These are phyloP conservation scores for Trifolium fragiferum DNA, from an alignment of 306 rosid species.

Conservation along the genomic window DNA sequence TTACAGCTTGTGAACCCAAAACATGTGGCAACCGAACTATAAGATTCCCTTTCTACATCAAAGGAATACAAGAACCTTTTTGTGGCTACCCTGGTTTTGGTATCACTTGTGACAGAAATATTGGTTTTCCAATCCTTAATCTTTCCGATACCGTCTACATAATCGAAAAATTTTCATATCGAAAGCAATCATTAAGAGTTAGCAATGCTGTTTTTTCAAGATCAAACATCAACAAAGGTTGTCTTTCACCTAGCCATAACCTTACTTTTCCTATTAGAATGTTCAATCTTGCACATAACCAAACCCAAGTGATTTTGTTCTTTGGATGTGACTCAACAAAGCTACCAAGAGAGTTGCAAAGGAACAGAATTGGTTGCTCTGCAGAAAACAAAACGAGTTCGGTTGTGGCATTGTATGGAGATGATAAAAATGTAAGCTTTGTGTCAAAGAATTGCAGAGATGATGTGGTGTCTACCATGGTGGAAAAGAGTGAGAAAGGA, in stretches of 20 bases:
- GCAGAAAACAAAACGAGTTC: constrained; percentile 1
- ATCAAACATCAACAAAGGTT: background rate
- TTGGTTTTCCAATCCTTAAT: constrained; percentile 44
- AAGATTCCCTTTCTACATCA: constrained; percentile 56
- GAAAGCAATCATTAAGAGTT: constrained; percentile 36
- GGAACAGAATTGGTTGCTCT: constrained; percentile 44
- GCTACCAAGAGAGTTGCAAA: background rate
- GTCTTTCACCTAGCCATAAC: constrained; percentile 28
- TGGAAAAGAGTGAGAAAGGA: constrained; percentile 1
- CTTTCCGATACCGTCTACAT: constrained; percentile 27
- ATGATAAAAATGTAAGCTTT: background rate
- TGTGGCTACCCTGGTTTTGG: constrained; percentile 70
- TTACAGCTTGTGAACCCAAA: constrained; percentile 41
- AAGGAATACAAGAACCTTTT: constrained; percentile 28
- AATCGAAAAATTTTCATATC: constrained; percentile 51
- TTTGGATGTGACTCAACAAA: constrained; percentile 37
- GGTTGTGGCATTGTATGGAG: constrained; percentile 48
- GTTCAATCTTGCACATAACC: constrained; percentile 6
- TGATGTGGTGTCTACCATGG: background rate
- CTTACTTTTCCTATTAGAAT: background rate
- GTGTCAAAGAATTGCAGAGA: constrained; percentile 34
- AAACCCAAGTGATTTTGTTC: constrained; percentile 33
- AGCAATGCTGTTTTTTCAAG: constrained; percentile 43
- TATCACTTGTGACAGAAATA: constrained; percentile 41
- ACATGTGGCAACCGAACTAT: constrained; percentile 51